Base-by-base conservation (phyloP, 2,329 filamentous ascomycete genomes). In the Epichloe aotearoae region DNA sequence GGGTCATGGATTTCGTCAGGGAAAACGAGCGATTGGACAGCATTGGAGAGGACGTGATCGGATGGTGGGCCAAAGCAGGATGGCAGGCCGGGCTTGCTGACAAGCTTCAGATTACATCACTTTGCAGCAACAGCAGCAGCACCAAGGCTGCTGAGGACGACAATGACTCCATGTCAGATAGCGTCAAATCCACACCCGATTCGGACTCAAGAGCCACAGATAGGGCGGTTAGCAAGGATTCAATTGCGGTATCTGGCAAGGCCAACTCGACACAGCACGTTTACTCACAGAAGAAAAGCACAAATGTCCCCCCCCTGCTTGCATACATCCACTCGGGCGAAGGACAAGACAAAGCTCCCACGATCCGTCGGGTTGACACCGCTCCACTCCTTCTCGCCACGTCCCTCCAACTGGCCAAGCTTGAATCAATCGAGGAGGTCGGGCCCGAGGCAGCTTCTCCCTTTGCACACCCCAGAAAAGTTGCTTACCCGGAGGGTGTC, bases 1-100 rank as follows among this genome's bases (percentile, higher is more conserved):
- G 93, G 91, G 78, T 95, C 8, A 79, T 95, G 60, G 84, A 94
- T 50, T 86, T 95, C 65, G 80, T 94, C 41, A 78, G 80, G 52
- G 73, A 77, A 54, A 94, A 96, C 60, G 84, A 90, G 33, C 82
- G 78, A 11, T 80, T 98, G 55, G 87, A 95, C 59, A 94, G 84
- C 51, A 82, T 98, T 46, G 86, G 86, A 34, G 91, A 97, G 65
- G 91, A 97, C 61, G 81, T 96, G 5, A 73, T 97, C 15, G 89
- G 90, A 6, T 95, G 88, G 86, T 95, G 90, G 89, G 88, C 90
- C 36, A 97, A 97, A 65, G 82, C 91, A 1, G 82, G 83, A 50
- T 98, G 93, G 93, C 90, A 97, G 66, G 73, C 78, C 3, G 86
- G 88, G 0, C 72, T 96, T 3, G 80, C 79, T 1, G 80, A 85